Base-by-base conservation (phyloP, 371 early-diverging fungal species). In the Circinella minor region DNA sequence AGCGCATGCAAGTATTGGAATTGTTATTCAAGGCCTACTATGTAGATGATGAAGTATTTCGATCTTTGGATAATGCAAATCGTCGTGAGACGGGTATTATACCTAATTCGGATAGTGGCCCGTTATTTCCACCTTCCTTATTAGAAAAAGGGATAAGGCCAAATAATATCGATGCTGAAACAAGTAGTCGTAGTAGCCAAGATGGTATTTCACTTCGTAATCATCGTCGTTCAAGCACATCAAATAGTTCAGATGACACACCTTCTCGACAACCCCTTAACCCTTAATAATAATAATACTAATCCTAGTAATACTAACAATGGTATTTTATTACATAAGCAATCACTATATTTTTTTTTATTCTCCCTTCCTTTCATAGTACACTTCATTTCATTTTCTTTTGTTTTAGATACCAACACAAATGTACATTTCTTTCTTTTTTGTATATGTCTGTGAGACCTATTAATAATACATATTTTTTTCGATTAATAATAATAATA, bases 21-120 rank as follows among this genome's bases (percentile, higher is more conserved):
- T 10, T 77, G 36, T 37, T 80, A 13, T 77, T 80, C 66, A 75
- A 80, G 57, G 75, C 80, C 1, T 80, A 80, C 55, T 80, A 80
- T 61, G 75, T 80, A n/a, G 70, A 80, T 57, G 80, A 80, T 59
- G 80, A 80, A 63, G 66, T 80, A 7, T 84, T 84, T 71, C 71
- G 84, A 47, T 81, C 81, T 0, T 66, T 84, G 13, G 84, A 84
- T 48, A 63, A 70, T 59, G 78, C 78, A 61, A 74, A 66, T 55
- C 62, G 62, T 57, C 57, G 34, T 57, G 57, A 57, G 27, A 57
- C 20, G 6, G 57, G 57, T 34, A 57, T 57, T 34, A 27, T 57
- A 34, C 34, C 57, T 7, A 27, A 20, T 5, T 34, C 20, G 6
- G 57, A 57, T 34, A 34, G 57, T n/a, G 57, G 57, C 27, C 57